Evolutionary conservation across 1,284 basidiomycete genomes (phyloP).

Genomic region (Rhodotorula sp.): DNA sequence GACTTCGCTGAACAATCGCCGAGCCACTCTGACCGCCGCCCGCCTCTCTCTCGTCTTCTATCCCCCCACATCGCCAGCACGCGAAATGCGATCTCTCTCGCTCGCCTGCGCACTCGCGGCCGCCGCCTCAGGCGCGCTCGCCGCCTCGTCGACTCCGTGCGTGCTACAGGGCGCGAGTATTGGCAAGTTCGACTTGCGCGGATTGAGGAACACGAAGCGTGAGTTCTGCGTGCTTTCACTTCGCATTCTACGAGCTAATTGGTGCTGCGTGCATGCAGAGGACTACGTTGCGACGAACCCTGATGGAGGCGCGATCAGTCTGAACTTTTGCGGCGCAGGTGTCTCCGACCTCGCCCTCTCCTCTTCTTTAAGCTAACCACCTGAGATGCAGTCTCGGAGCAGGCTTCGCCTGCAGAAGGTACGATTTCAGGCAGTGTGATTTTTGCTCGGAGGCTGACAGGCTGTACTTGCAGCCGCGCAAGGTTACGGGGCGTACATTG

Average conservation of each 20-base stretch:
- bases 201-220: slow-evolving; percentile 6
- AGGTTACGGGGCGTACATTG: slow-evolving; percentile 61
- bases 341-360: neutral
- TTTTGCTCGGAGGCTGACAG: slow-evolving; percentile 42
- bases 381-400: slow-evolving; percentile 52
- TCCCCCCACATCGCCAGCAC: neutral
- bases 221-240: neutral
- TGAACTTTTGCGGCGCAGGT: slow-evolving; percentile 33
- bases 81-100: neutral
- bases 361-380: slow-evolving; percentile 46
- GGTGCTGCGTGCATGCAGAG: neutral
- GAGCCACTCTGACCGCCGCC: no score
- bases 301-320: slow-evolving; percentile 19
- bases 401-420: slow-evolving; percentile 55
- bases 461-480: slow-evolving; percentile 57
- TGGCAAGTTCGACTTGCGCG: slow-evolving; percentile 22
- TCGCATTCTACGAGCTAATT: neutral
- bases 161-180: slow-evolving; percentile 10
- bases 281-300: slow-evolving; percentile 27
- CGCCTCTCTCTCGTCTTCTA: no score
- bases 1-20: no score
- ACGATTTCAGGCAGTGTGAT: neutral
- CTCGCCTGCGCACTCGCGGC: neutral
- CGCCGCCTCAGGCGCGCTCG: neutral
- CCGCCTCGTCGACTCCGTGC: slow-evolving; percentile 11